A percentile compares a stretch with the other conserved stretches of the same genome.
Conservation (phyloP, 345 rosid genomes). For the Linum trigynum region DNA sequence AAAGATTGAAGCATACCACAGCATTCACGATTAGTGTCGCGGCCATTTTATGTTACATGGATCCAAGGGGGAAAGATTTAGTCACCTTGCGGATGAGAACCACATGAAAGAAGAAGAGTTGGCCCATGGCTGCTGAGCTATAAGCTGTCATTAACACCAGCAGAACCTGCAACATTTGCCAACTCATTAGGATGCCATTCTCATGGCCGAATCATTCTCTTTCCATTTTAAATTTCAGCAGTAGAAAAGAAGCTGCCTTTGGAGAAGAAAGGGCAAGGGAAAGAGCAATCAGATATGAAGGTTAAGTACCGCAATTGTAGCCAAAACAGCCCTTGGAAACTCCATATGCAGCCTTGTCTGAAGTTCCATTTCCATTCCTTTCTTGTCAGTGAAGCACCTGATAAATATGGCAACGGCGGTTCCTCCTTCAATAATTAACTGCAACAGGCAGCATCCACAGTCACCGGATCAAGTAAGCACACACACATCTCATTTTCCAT, state of each 20-base stretch:
- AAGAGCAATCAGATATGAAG: conserved; percentile 4
- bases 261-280: neutral
- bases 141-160: conserved; percentile 68
- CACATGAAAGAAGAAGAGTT: conserved; percentile 87
- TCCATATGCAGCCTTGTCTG: conserved; percentile 44
- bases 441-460: conserved; percentile 13
- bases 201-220: too few relatives aligned
- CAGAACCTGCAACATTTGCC: conserved; percentile 39
- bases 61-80: neutral
- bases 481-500: neutral
- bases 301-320: conserved; percentile 59
- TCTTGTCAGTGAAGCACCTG: conserved; percentile 82
- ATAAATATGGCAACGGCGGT: conserved; percentile 75
- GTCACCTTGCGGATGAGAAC: conserved; percentile 92
- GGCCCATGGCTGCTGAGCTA: conserved; percentile 91
- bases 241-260: neutral
- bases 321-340: conserved; percentile 72
- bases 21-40: neutral
- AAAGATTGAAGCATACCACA: neutral
- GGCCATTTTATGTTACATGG: conserved; percentile 1
- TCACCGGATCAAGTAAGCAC: neutral
- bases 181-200: neutral
- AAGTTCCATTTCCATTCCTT: conserved; percentile 67
- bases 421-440: conserved; percentile 89
- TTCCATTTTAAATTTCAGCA: conserved; percentile 13